Conservation (phyloP, 129 eudicot species). For the Deinandra increscens region DNA sequence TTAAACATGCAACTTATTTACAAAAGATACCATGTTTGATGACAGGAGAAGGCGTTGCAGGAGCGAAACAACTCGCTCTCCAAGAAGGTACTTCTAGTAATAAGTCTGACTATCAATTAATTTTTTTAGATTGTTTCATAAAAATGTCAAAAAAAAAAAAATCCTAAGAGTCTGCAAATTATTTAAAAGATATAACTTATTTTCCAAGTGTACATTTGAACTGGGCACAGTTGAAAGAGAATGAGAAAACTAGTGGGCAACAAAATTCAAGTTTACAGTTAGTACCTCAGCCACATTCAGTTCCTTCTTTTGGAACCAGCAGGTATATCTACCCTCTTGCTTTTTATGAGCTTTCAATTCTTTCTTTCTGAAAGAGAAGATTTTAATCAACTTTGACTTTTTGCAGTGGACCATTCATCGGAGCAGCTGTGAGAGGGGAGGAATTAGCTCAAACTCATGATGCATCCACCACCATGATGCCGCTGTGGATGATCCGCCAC, state of each 20-base stretch:
- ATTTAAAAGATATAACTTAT: background rate
- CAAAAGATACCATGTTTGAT: conserved; percentile 2
- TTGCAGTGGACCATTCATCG: conserved; percentile 33
- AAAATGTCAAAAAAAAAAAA: no score
- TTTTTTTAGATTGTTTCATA: background rate
- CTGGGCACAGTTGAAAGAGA: conserved; percentile 53
- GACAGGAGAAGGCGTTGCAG: conserved; percentile 64
- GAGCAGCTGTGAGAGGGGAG: conserved; percentile 27
- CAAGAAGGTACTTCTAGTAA: conserved; percentile 45
- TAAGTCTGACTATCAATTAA: background rate
- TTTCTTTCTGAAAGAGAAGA: background rate
- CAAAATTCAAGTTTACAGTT: conserved; percentile 26
- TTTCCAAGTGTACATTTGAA: background rate
- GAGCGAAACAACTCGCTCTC: conserved; percentile 60
- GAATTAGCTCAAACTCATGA: conserved; percentile 25
- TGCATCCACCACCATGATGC: conserved; percentile 28
- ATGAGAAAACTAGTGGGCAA: conserved; percentile 43
- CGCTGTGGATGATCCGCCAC: conserved; percentile 59
- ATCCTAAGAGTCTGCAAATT: background rate
- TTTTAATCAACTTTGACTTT: conserved; percentile 1
- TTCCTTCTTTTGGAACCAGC: conserved; percentile 35
- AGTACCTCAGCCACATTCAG: conserved; percentile 29
- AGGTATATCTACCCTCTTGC: conserved; percentile 26
- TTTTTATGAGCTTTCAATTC: background rate
- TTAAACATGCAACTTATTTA: background rate